These are phyloP conservation scores for Corallochytrium limacisporum DNA, from an alignment of 78 protist genomes.

Conservation along the genomic window DNA sequence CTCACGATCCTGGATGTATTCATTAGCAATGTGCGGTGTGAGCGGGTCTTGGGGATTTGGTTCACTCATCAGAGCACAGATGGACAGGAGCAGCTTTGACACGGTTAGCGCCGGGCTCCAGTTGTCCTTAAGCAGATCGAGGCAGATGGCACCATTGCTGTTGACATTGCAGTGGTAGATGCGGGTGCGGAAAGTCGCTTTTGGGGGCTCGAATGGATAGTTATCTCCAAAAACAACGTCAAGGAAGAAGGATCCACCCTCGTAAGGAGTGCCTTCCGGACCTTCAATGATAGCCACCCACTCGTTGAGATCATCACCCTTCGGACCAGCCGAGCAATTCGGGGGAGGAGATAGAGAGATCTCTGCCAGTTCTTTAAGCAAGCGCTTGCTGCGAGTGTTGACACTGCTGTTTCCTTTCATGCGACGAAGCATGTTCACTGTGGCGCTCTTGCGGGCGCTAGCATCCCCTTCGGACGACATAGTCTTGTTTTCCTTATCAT, in stretches of 20 bases:
- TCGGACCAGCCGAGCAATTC: slow-evolving; percentile 44
- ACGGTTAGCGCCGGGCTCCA: slow-evolving; percentile 72
- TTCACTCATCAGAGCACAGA: slow-evolving; percentile 47
- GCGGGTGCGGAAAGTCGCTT: slow-evolving; percentile 39
- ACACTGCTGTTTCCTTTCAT: too few relatives aligned
- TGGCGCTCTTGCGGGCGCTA: too few relatives aligned
- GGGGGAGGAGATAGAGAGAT: background rate
- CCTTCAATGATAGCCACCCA: slow-evolving; percentile 58
- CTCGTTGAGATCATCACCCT: slow-evolving; percentile 34
- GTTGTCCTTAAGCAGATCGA: slow-evolving; percentile 43
- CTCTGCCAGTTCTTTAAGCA: slow-evolving; percentile 8
- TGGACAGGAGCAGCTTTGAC: slow-evolving; percentile 49
- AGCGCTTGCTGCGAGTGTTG: too few relatives aligned
- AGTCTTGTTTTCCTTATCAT: too few relatives aligned
- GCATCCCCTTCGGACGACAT: too few relatives aligned
- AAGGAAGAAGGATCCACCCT: slow-evolving; percentile 63
- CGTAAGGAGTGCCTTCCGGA: slow-evolving; percentile 40
- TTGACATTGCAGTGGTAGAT: slow-evolving; percentile 60
- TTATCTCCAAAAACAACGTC: slow-evolving; percentile 37
- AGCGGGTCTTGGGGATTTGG: slow-evolving; percentile 62
- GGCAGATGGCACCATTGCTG: slow-evolving; percentile 39
- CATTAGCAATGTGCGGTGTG: slow-evolving; percentile 32
- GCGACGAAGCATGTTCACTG: too few relatives aligned
- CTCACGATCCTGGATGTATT: slow-evolving; percentile 27
- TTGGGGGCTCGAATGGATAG: slow-evolving; percentile 77